Evolutionary conservation across 371 early-diverging fungal genomes (phyloP), one percentile per base, ranked within the genome.

Genomic region (Actinomucor elegans): DNA sequence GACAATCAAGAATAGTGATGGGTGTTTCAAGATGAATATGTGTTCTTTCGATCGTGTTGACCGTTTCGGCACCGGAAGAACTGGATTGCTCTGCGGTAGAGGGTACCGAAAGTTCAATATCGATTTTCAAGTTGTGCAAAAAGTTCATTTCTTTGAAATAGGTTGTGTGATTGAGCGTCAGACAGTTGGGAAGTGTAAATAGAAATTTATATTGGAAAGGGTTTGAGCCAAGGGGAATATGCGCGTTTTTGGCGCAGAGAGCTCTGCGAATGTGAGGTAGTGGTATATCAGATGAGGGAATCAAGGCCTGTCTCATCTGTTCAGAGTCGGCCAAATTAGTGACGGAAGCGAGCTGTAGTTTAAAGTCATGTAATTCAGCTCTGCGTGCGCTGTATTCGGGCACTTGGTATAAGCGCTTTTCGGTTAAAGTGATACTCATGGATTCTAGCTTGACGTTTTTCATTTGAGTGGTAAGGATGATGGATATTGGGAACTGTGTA

Each of bases 171-270:
- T 77, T 77, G 20, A 73, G 46, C 17, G 67, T 55, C 23, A 68
- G 32, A 17, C 77, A 77, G 34, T 77, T 77, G 10, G 77, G 77
- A 28, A 77, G 38, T 0, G 66, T 68, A 28, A 77, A 66, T 11
- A 73, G 40, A 46, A 71, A 71, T 3, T 63, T 69, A 37, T 73
- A 71, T 31, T 70, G 69, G 41, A 77, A 77, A 1, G 73, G 71
- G 2, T 35, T 63, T 1, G 51, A n/a, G 0, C 61, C 64, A 0
- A 77, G 34, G 2, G 77, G 59, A n/a, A 77, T 67, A 38, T 71
- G 69, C 8, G 73, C 77, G 33, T 77, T 73, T 45, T 77, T 73
- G 6, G 71, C 59, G 3, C 54, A 51, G 3, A 77, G 45, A 4
- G 60, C 69, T 35, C 60, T 59, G 14, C 64, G 61, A 7, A 77